Evolutionary conservation across 345 rosid species (phyloP), one percentile per base, ranked within the genome.

Genomic region (Syzygium aqueum): DNA sequence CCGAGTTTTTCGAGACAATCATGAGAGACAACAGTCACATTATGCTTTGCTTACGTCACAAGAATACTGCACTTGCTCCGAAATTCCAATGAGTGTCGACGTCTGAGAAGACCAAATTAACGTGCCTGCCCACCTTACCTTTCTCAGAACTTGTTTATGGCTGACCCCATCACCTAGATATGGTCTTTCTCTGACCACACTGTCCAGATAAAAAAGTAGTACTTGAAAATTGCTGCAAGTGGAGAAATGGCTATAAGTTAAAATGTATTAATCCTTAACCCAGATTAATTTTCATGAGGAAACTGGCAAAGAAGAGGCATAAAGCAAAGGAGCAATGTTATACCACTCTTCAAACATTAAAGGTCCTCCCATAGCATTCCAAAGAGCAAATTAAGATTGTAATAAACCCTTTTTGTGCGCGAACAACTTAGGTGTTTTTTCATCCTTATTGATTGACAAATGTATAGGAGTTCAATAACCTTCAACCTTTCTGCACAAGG

Each of bases 21-120:
- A 84, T 28, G 54, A 52, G 63, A 28, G 61, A 84, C 63, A 9
- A 84, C 9, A 51, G 63, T 11, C 43, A 52, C 85, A 11, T 51
- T 52, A 27, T 54, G 59, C 85, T 46, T 49, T 84, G 87, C 90
- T 89, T 90, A 88, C 90, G 88, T 92, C 92, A 73, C 27, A 73
- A 25, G 56, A 83, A 49, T 49, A 50, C 56, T 43, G 46, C 46
- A 43, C 25, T 83, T 50, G 85, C 54, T 52, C 50, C 11, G 56
- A 83, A 50, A 33, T 83, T 83, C 30, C 30, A 25, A 49, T 43
- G 21, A 6, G 54, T 83, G 82, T 10, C 82, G 49, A 73, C 49
- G 82, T 37, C 82, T 73, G 14, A 73, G 82, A 53, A 23, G 82
- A 73, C 82, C 82, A 73, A 37, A 73, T 73, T 19, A 73, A 37